phyloP scores from a whole-genome alignment of 768 basidiomycete genomes.

The Chalciporus sphaerocephalus region DNA sequence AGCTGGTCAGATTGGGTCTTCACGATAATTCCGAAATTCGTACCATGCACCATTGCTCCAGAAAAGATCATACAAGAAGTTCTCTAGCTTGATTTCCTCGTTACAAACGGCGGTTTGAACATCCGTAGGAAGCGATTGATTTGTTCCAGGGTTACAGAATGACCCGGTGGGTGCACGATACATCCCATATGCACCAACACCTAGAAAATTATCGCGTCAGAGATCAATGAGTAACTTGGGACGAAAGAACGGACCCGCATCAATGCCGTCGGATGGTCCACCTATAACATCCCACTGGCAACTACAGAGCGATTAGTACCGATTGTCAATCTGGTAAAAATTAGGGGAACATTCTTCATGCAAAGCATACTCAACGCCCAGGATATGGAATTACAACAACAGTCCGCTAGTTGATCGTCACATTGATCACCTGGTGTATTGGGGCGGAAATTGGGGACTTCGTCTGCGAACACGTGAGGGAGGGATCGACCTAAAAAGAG shows the following conservation, averaged over 20 bases:
- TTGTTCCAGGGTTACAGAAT: constrained; percentile 19
- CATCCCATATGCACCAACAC: constrained; percentile 6
- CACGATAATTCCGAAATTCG: background rate
- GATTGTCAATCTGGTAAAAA: background rate
- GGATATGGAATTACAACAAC: constrained; percentile 28
- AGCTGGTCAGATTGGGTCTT: background rate
- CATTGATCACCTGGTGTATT: constrained; percentile 26
- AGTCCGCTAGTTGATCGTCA: constrained; percentile 24
- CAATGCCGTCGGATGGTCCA: constrained; percentile 7
- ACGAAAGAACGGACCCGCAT: constrained; percentile 10
- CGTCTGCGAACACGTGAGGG: constrained; percentile 8
- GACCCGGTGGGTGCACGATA: constrained; percentile 7
- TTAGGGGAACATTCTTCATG: constrained; percentile 18
- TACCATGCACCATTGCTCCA: constrained; percentile 22
- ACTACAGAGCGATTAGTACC: constrained; percentile 6
- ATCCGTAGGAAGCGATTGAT: constrained; percentile 21
- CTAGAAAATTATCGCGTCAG: constrained; percentile 7
- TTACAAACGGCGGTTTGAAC: constrained; percentile 23
- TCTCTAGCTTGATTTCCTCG: constrained; percentile 16
- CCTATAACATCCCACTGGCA: constrained; percentile 21
- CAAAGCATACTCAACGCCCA: constrained; percentile 28
- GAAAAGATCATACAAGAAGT: constrained; percentile 17
- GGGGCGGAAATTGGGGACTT: constrained; percentile 18
- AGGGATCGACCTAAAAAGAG: no score
- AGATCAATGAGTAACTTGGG: background rate